Evolutionary conservation across 2,329 filamentous ascomycete species (phyloP), one percentile per base, ranked within the genome.

Genomic region (Sporothrix euskadiensis): DNA sequence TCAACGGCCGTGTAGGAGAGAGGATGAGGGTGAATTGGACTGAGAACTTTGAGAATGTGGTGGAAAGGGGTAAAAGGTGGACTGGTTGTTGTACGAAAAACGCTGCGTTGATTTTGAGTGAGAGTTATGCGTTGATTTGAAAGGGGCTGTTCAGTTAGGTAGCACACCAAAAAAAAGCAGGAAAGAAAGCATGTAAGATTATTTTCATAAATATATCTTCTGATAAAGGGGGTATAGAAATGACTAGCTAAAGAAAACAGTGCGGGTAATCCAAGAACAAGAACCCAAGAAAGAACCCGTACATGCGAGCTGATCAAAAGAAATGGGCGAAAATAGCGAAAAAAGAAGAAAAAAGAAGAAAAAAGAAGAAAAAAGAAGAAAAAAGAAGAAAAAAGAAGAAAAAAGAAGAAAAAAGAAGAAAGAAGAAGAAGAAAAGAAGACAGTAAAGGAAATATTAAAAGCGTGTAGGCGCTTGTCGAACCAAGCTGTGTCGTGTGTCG

Each of bases 171-270:
- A 35, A 35, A 44, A 30, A 30, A 41, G 4, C 65, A n/a, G n/a
- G 49, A 57, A 41, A 44, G 19, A 63, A 63, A 59, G 39, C 39
- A 39, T 63, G 68, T 44, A 70, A 47, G 49, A 44, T 70, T n/a
- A n/a, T 70, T 35, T 57, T 70, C 68, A 70, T 70, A 30, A 30
- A 57, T 57, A 19, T 61, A n/a, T 71, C 54, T 47, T 47, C 52
- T 70, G 19, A 35, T 12, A 47, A 49, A 16, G 16, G 32, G 68
- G 52, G 54, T 71, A 71, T 59, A 71, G 41, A 32, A 61, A 61
- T 32, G 32, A 16, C 35, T 32, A 71, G 32, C 52, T 54, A 19
- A 8, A 57, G 32, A 70, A 70, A 57, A 0, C 41, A 47, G 16
- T 57, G 32, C 66, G 5, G 61, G 49, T 47, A 39, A 41, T 44